These are phyloP conservation scores for Pythium rishiriense DNA, from an alignment of 352 stramenopile genomes.

Conservation along the genomic window DNA sequence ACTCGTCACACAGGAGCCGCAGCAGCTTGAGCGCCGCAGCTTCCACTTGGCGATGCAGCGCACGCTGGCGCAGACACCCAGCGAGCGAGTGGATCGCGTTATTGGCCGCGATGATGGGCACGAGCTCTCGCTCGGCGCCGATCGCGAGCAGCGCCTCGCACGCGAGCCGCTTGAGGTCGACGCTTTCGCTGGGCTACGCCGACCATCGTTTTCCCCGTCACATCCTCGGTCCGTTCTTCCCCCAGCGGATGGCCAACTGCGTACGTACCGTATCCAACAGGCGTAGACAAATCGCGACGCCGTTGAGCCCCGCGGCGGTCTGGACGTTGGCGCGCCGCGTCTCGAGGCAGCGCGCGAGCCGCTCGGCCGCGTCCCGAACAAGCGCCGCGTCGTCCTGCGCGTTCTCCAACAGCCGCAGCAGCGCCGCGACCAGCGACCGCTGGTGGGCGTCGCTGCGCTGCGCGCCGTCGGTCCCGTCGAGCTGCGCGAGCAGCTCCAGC, in stretches of 20 bases:
- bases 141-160: conserved; percentile 45
- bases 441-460: conserved; percentile 8
- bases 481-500: conserved; percentile 43
- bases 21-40: conserved; percentile 38
- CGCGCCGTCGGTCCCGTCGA: conserved; percentile 22
- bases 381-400: conserved; percentile 35
- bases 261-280: conserved; percentile 33
- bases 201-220: too few relatives aligned
- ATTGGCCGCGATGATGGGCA: conserved; percentile 44
- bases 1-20: conserved; percentile 34
- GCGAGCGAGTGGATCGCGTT: conserved; percentile 41
- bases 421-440: conserved; percentile 7
- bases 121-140: conserved; percentile 36
- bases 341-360: conserved; percentile 41
- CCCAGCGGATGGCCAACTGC: background rate
- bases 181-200: conserved; percentile 26
- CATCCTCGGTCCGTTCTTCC: background rate
- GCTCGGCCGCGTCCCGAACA: conserved; percentile 39
- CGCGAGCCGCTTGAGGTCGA: conserved; percentile 41
- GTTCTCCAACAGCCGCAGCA: conserved; percentile 39
- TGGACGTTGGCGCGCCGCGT: conserved; percentile 33
- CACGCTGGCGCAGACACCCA: conserved; percentile 34
- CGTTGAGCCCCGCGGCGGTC: conserved; percentile 32
- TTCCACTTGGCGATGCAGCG: conserved; percentile 33
- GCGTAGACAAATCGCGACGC: conserved; percentile 35